phyloP scores from a whole-genome alignment of 2,329 filamentous ascomycete species.

The Diplodia corticola region DNA sequence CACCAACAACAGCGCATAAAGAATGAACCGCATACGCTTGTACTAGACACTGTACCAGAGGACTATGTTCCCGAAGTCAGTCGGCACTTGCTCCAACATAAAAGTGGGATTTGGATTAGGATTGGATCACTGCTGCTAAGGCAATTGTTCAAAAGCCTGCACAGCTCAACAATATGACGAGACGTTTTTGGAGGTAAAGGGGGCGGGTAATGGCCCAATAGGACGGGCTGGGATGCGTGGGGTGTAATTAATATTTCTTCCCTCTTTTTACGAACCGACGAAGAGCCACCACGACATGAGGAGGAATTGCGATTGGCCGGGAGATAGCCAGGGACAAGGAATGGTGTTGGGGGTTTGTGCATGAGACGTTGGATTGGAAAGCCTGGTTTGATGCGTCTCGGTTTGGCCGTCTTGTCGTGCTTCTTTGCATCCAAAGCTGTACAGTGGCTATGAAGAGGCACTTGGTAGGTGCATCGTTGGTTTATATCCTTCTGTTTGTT shows the following conservation, averaged over 20 bases:
- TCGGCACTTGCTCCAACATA: neutral
- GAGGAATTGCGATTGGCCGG: neutral
- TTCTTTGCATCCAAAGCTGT: neutral
- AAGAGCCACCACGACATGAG: neutral
- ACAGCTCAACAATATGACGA: neutral
- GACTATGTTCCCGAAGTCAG: neutral
- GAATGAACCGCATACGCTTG: neutral
- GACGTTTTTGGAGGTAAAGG: neutral
- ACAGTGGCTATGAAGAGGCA: neutral
- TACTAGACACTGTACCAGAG: neutral
- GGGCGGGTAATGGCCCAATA: neutral
- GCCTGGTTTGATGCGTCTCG: neutral
- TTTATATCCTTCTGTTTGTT: neutral
- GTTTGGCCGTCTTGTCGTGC: neutral
- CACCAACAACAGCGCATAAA: neutral
- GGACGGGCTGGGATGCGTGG: neutral
- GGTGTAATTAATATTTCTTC: neutral
- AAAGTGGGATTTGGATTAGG: neutral
- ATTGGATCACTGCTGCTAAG: neutral
- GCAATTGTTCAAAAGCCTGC: neutral
- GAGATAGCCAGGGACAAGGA: neutral
- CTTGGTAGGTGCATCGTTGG: neutral
- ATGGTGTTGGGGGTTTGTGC: neutral
- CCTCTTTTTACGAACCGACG: constrained; percentile 5
- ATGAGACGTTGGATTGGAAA: neutral